These are phyloP conservation scores for Xylaria cubensis DNA, from an alignment of 495 filamentous ascomycete species.

Conservation along the genomic window DNA sequence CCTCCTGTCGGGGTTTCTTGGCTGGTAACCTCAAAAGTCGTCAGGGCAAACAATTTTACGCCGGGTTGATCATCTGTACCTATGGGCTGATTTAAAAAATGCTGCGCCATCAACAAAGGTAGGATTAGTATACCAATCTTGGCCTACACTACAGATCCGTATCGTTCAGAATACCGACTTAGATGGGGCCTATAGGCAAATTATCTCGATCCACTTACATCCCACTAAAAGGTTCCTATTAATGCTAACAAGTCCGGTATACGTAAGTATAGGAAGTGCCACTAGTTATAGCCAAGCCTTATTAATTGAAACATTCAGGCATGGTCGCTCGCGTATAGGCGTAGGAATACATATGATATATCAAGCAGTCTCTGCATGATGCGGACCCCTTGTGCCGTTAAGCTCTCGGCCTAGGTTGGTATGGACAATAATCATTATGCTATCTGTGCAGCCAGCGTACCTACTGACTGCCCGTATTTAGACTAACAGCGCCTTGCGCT, in stretches of 20 bases:
- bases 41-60: neutral
- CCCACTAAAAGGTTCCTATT: neutral
- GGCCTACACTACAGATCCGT: neutral
- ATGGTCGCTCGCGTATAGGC: conserved; percentile 5
- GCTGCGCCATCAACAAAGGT: neutral
- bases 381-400: neutral
- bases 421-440: neutral
- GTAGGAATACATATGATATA: neutral
- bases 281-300: conserved; percentile 15
- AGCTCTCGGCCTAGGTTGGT: neutral
- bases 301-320: conserved; percentile 14
- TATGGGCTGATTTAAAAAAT: neutral
- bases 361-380: conserved; percentile 7
- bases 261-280: conserved; percentile 4
- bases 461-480: neutral
- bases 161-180: neutral
- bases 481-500: neutral
- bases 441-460: too few species aligned
- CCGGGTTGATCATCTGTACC: neutral
- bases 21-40: neutral
- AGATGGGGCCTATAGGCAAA: conserved; percentile 12
- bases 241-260: neutral
- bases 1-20: neutral
- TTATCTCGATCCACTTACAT: neutral
- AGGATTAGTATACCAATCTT: neutral